Conservation (phyloP, 129 eudicot species). For the Flaveria ramosissima region DNA sequence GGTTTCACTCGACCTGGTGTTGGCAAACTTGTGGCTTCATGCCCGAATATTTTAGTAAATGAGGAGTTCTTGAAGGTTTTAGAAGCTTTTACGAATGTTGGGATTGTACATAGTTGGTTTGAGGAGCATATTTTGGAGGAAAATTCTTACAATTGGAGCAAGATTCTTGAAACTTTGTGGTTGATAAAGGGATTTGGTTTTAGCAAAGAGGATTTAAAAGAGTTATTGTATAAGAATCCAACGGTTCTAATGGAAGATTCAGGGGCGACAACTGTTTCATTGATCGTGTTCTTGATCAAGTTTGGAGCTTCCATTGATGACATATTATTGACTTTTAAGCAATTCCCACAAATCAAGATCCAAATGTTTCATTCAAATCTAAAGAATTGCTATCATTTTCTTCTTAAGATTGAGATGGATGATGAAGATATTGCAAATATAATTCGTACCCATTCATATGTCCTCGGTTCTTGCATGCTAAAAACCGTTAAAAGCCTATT, state of each 20-base stretch:
- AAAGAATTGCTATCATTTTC: conserved; percentile 47
- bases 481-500: conserved; percentile 49
- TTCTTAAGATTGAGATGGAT: conserved; percentile 61
- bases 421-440: conserved; percentile 46
- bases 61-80: conserved; percentile 42
- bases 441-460: conserved; percentile 42
- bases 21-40: conserved; percentile 47
- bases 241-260: conserved; percentile 50
- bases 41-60: conserved; percentile 52
- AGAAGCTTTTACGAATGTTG: conserved; percentile 37
- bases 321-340: conserved; percentile 40
- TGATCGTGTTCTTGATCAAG: conserved; percentile 54
- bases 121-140: conserved; percentile 47
- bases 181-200: conserved; percentile 46
- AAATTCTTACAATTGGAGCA: conserved; percentile 55
- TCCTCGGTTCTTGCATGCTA: conserved; percentile 63
- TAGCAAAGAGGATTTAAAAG: conserved; percentile 42
- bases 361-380: conserved; percentile 47
- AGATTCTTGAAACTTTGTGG: conserved; percentile 46
- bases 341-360: conserved; percentile 47
- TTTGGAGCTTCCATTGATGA: conserved; percentile 52
- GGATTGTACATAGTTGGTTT: conserved; percentile 61
- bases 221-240: conserved; percentile 43
- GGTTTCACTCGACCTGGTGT: conserved; percentile 55
- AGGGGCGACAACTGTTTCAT: conserved; percentile 44